Conservation (phyloP, 2,329 filamentous ascomycete genomes). For the Botrytis fabae region DNA sequence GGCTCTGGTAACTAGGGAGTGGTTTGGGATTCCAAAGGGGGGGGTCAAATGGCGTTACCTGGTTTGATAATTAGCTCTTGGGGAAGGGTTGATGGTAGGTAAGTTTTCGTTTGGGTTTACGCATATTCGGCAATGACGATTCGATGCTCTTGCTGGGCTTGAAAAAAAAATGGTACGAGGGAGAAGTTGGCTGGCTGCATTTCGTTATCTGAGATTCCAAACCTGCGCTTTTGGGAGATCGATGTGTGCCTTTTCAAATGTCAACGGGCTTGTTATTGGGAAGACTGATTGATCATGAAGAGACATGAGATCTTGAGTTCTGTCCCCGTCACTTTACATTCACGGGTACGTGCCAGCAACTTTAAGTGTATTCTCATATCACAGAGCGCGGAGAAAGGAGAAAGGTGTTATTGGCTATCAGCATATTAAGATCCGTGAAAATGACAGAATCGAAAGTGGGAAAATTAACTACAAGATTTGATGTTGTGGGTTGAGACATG, state of each 20-base stretch:
- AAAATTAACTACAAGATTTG: not conserved
- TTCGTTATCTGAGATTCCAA: not conserved
- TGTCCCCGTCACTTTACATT: not conserved
- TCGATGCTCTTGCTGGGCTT: fast-evolving
- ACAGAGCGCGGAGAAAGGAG: fast-evolving
- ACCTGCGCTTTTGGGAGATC: fast-evolving
- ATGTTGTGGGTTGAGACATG: not conserved
- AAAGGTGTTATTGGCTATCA: fast-evolving
- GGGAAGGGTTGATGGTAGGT: not conserved
- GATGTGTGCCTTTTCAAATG: fast-evolving
- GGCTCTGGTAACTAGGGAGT: no score
- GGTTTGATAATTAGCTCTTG: not conserved
- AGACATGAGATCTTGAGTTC: not conserved
- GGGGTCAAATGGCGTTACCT: no score
- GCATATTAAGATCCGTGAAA: not conserved
- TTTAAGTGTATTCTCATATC: not conserved
- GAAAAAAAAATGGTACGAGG: not conserved
- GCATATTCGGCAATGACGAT: fast-evolving
- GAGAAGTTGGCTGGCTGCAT: not conserved
- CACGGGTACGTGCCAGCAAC: fast-evolving
- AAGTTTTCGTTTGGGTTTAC: fast-evolving
- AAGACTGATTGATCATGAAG: not conserved
- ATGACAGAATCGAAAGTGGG: not conserved
- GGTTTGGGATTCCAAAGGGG: no score
- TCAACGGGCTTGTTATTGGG: not conserved